A percentile compares a stretch with the other conserved stretches of the same genome.
phyloP scores from a whole-genome alignment of 352 stramenopile species.

The Globisporangium recalcitrans region DNA sequence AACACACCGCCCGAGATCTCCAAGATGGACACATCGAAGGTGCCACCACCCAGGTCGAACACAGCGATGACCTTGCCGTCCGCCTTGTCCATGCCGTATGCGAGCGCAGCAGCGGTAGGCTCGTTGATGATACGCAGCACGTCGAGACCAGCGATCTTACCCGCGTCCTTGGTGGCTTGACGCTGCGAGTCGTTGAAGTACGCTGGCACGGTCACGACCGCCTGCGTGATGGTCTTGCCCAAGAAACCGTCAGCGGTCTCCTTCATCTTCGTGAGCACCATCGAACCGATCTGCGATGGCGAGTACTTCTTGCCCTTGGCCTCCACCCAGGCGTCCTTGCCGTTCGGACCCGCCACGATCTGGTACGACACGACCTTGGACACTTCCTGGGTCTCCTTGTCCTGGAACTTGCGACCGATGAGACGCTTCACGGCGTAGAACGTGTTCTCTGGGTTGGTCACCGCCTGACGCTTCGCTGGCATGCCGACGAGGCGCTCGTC shows the following conservation, averaged over 20 bases:
- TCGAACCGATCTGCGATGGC: slow-evolving; percentile 77
- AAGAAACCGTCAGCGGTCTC: slow-evolving; percentile 60
- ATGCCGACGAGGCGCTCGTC: slow-evolving; percentile 93
- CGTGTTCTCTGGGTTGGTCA: slow-evolving; percentile 98
- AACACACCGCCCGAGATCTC: slow-evolving; percentile 93
- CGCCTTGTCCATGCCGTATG: slow-evolving; percentile 95
- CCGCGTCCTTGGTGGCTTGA: slow-evolving; percentile 92
- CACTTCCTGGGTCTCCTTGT: slow-evolving; percentile 94
- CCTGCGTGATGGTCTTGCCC: slow-evolving; percentile 51
- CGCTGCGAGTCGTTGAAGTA: slow-evolving; percentile 96
- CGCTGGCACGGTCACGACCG: slow-evolving; percentile 93
- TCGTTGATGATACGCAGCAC: slow-evolving; percentile 97
- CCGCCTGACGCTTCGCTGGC: slow-evolving; percentile 93
- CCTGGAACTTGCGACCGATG: slow-evolving; percentile 92
- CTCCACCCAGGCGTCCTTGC: slow-evolving; percentile 92
- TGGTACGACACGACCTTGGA: slow-evolving; percentile 95
- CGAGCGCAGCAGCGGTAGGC: slow-evolving; percentile 92
- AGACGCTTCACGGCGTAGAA: slow-evolving; percentile 98
- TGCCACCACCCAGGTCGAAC: slow-evolving; percentile 86
- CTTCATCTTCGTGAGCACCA: slow-evolving; percentile 74
- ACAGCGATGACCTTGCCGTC: slow-evolving; percentile 80
- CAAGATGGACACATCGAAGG: slow-evolving; percentile 89
- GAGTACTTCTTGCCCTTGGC: slow-evolving; percentile 66
- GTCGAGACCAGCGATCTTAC: slow-evolving; percentile 90
- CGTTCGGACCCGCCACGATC: slow-evolving; percentile 92